These are phyloP conservation scores for Pezicula neosporulosa DNA, from an alignment of 2,329 filamentous ascomycete genomes.

Conservation along the genomic window DNA sequence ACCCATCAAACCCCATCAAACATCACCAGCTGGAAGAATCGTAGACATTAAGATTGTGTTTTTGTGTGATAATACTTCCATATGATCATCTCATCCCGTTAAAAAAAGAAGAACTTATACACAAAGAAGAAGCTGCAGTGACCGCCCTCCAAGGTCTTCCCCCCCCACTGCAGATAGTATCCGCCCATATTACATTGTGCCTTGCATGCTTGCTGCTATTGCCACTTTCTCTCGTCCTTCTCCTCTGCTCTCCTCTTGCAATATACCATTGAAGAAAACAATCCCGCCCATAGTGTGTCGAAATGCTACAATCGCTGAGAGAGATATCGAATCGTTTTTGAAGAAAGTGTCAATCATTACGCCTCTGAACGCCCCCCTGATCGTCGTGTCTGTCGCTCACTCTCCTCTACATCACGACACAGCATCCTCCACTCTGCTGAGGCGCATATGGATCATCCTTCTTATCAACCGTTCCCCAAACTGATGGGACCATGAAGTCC, in stretches of 20 bases:
- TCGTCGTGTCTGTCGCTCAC: constrained; percentile 9
- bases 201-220: background rate
- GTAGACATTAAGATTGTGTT: no score
- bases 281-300: no score
- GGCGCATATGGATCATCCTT: constrained; percentile 98
- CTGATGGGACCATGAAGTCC: constrained; percentile 96
- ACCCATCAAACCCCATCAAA: constrained; percentile 9
- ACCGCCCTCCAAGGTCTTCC: no score
- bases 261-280: no score
- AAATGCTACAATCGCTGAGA: no score
- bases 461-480: constrained; percentile 93
- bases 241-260: background rate
- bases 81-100: no score
- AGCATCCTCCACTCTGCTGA: constrained; percentile 90
- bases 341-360: constrained; percentile 4
- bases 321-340: no score
- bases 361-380: constrained; percentile 16
- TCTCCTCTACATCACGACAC: constrained; percentile 76
- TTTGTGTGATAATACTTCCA: no score
- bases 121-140: no score
- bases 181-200: no score
- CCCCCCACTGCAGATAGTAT: background rate
- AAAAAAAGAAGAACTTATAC: no score
- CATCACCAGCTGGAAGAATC: no score
- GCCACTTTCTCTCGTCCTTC: background rate